Conservation (phyloP, 805 yeast genomes). For the Blastobotrys terrestris region DNA sequence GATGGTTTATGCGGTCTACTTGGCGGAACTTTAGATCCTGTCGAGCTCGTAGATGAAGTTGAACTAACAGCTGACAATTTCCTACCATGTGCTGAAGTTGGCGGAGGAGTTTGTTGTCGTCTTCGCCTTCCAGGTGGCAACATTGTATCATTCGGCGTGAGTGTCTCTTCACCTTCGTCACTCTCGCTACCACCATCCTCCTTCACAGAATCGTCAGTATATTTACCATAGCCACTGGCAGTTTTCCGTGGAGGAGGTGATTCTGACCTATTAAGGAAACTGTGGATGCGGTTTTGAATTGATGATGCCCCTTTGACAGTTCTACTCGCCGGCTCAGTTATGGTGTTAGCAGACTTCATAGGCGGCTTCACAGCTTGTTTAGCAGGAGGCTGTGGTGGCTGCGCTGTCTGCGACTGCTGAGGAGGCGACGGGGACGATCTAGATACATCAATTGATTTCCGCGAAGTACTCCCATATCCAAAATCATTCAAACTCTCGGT, state of each 20-base stretch:
- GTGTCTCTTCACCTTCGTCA: slow-evolving; percentile 6
- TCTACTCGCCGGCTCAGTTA: neutral
- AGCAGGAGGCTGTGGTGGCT: neutral
- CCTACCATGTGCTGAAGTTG: slow-evolving; percentile 10
- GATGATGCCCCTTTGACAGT: slow-evolving; percentile 22
- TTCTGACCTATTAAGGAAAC: slow-evolving; percentile 25
- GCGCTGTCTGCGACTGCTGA: too few species aligned
- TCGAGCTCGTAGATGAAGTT: slow-evolving; percentile 11
- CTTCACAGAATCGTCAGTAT: slow-evolving; percentile 41
- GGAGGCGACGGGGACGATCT: neutral
- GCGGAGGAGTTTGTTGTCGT: slow-evolving; percentile 5
- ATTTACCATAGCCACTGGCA: slow-evolving; percentile 79
- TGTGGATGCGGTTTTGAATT: slow-evolving; percentile 33
- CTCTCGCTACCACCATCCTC: neutral
- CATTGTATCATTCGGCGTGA: neutral
- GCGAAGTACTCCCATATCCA: neutral
- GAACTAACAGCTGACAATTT: slow-evolving; percentile 17
- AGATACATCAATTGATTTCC: neutral
- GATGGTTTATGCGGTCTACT: slow-evolving; percentile 20
- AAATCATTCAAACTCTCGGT: slow-evolving; percentile 9
- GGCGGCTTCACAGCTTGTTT: slow-evolving; percentile 1
- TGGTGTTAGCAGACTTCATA: neutral
- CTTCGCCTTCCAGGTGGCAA: neutral
- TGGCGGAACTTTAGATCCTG: slow-evolving; percentile 14
- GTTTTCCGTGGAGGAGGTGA: slow-evolving; percentile 48